phyloP scores from a whole-genome alignment of 2,329 filamentous ascomycete species.

The Dendrostoma leiphaemia region DNA sequence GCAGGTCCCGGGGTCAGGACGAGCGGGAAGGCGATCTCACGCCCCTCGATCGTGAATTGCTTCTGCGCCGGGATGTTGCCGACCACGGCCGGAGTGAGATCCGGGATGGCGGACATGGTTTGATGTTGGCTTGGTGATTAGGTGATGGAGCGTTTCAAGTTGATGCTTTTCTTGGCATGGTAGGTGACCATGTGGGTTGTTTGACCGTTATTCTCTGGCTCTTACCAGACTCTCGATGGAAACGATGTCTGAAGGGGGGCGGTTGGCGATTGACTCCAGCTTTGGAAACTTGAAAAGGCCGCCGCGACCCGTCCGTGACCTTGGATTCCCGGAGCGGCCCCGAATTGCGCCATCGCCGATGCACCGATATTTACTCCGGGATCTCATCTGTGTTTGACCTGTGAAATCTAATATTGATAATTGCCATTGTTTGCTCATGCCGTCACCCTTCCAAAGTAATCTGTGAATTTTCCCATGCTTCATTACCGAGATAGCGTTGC shows the following conservation, averaged over 20 bases:
- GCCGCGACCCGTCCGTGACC: too few relatives aligned
- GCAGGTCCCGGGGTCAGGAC: conserved; percentile 15
- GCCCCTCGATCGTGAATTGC: conserved; percentile 5
- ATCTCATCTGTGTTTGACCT: background rate
- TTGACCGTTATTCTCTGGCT: background rate
- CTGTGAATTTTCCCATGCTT: too few relatives aligned
- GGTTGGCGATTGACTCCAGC: too few relatives aligned
- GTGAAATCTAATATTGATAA: background rate
- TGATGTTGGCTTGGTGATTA: too few relatives aligned
- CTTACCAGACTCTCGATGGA: background rate
- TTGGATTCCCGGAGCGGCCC: background rate
- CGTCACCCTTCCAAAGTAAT: too few relatives aligned
- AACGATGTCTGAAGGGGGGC: too few relatives aligned
- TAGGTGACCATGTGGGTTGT: too few relatives aligned
- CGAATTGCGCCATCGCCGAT: conserved; percentile 14
- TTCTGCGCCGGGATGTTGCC: conserved; percentile 12
- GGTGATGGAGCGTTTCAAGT: too few relatives aligned
- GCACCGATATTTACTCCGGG: conserved; percentile 16
- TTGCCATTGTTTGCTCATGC: too few relatives aligned
- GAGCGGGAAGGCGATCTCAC: conserved; percentile 9
- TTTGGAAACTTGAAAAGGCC: background rate
- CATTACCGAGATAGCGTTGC: too few relatives aligned
- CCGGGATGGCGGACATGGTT: background rate
- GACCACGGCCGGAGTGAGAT: conserved; percentile 9
- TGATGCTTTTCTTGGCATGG: too few relatives aligned